Conservation (phyloP, 768 basidiomycete species). For the Phaeolepiota aurea region DNA sequence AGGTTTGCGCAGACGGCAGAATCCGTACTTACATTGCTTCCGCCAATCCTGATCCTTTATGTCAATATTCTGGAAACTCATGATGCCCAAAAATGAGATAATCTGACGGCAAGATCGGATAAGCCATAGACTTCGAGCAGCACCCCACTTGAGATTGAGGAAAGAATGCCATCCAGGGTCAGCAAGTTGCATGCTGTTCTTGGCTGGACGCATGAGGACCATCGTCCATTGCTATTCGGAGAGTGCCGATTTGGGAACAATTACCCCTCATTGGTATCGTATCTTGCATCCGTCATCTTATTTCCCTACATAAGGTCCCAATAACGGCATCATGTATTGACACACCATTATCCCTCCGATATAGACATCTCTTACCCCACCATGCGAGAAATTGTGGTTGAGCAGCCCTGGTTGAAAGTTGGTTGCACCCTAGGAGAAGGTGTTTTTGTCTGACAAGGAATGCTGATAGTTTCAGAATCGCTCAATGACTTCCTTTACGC, state of each 20-base stretch:
- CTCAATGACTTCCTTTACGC: slow-evolving; percentile 5
- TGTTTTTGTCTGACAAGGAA: slow-evolving; percentile 14
- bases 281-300: slow-evolving; percentile 1
- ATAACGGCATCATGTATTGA: slow-evolving; percentile 3
- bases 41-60: slow-evolving; percentile 23
- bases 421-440: slow-evolving; percentile 61
- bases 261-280: slow-evolving; percentile 9
- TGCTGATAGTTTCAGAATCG: slow-evolving; percentile 6
- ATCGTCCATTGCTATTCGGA: slow-evolving; percentile 8
- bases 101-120: slow-evolving; percentile 14
- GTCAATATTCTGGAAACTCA: slow-evolving; percentile 17
- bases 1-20: slow-evolving; percentile 14
- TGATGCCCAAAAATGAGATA: slow-evolving; percentile 11
- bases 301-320: not conserved
- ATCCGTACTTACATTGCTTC: slow-evolving; percentile 28
- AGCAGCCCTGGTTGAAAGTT: slow-evolving; percentile 38
- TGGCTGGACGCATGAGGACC: not conserved
- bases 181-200: slow-evolving; percentile 1
- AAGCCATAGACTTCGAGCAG: slow-evolving; percentile 11
- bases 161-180: slow-evolving; percentile 7
- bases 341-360: slow-evolving; percentile 3
- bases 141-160: slow-evolving; percentile 8
- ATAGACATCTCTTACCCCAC: not conserved
- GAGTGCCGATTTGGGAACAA: slow-evolving; percentile 11
- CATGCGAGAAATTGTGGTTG: slow-evolving; percentile 27